Base-by-base conservation (phyloP, 306 rosid species). In the Erythrophleum fordii region DNA sequence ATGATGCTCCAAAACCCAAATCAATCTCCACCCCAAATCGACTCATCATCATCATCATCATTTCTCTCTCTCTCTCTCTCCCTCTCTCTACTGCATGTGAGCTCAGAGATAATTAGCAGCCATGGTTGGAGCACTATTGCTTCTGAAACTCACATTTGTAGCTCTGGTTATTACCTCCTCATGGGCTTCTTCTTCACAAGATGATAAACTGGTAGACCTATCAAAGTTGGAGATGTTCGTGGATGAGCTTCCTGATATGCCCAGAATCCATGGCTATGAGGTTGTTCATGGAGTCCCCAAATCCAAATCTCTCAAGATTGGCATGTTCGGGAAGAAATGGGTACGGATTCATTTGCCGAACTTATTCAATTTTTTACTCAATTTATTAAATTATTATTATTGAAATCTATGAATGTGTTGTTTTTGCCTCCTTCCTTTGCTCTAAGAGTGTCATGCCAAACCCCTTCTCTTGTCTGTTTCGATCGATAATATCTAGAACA, bases 251-350 rank as follows among this genome's bases (percentile, higher is more conserved):
- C 98, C 89, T 0, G 67, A 81, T 10, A 78, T 93, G 71, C 98
- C 97, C 59, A 82, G 71, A 73, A 83, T 93, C 52, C 69, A 14
- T 23, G 97, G 80, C 26, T 91, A 83, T 49, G 11, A 78, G 3
- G 17, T 84, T 22, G 76, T 49, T 1, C 1, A 84, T 75, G 94
- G 92, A 45, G 75, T 77, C 35, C 90, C 92, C 64, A 83, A 80
- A 75, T 49, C 98, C n/a, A 86, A 79, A 60, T 71, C 83, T 65
- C 82, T 93, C 34, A 42, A 78, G 20, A 90, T 93, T 53, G 93
- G 98, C 82, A 93, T 93, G 98, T 93, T 86, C 90, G 31, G 56
- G 81, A 93, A 88, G 73, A 90, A 86, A 79, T 91, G 97, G 98
- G 98, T 93, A 73, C 58, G 2, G 0, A 0, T 45, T 20, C 18